phyloP scores from a whole-genome alignment of 2,329 filamentous ascomycete species.

The Neospermospora avenae region DNA sequence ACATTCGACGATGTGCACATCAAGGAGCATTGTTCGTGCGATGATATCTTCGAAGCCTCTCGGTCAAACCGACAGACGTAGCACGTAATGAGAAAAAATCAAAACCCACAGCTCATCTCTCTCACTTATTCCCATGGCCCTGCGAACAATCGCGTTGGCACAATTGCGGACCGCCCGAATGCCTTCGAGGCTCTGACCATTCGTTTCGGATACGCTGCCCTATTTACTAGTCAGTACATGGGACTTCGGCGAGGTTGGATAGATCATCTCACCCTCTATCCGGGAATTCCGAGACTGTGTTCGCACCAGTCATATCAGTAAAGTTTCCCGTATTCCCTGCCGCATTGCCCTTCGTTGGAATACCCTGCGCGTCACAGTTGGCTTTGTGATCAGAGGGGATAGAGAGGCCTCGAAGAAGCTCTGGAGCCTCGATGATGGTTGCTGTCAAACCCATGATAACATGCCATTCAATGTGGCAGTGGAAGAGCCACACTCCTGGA shows the following conservation, averaged over 20 bases:
- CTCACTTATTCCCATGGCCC: not conserved
- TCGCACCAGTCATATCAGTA: constrained; percentile 51
- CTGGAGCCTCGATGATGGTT: constrained; percentile 20
- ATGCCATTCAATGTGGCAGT: constrained; percentile 49
- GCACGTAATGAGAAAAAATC: no score
- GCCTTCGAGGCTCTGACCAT: constrained; percentile 2
- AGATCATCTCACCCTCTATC: constrained; percentile 8
- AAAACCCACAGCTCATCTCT: not conserved
- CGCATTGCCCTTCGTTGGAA: constrained; percentile 52
- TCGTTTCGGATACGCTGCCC: not conserved
- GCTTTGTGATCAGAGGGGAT: constrained; percentile 49
- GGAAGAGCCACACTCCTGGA: constrained; percentile 50
- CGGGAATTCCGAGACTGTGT: constrained; percentile 26
- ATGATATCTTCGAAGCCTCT: no score
- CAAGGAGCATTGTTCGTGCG: not conserved
- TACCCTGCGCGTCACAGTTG: constrained; percentile 37
- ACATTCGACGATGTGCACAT: not conserved
- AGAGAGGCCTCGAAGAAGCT: constrained; percentile 6
- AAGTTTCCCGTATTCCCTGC: constrained; percentile 54
- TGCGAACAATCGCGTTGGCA: not conserved
- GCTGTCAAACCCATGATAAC: constrained; percentile 15
- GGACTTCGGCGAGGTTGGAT: no score
- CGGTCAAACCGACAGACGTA: no score
- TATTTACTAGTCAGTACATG: not conserved
- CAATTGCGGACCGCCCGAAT: not conserved